Evolutionary conservation across 2,329 filamentous ascomycete species (phyloP), one percentile per base, ranked within the genome.

Genomic region (Colletotrichum salicis): DNA sequence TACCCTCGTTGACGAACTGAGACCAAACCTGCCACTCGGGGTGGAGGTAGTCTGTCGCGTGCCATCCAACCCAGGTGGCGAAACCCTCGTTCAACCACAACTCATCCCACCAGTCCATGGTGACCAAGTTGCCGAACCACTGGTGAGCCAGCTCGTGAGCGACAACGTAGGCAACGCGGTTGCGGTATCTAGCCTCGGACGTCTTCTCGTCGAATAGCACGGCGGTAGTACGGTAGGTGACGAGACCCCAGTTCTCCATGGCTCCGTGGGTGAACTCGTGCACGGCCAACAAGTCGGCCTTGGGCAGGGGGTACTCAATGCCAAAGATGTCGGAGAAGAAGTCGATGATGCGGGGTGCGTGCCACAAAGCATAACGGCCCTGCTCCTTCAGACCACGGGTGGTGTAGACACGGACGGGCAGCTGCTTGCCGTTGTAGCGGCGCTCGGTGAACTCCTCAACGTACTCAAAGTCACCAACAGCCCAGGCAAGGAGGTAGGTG

Each of bases 1-100:
- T 94, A 77, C 93, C 93, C 86, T 98, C 96, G 84, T 94, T 94
- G 78, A 98, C 94, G 84, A 98, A 99, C 84, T 98, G 95, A 70
- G 94, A 92, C 96, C 96, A 99, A 37, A 98, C 93, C 77, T 98
- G 92, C 96, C 96, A 98, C 76, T 98, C 96, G 3, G 96, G 96
- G 82, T 98, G 94, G 67, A 98, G 90, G 79, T 97, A 89, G 79
- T 98, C 94, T 70, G 95, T 91, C 11, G 95, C 95, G 73, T 95
- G 89, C 96, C 96, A 99, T 64, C 96, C 96, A 55, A 98, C 96
- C 96, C 96, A 98, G 3, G 96, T 99, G 54, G 96, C 96, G 79
- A 99, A 99, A 13, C 95, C 95, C 83, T 98, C 96, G 78, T 97
- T 97, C 64, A 97, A 88, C 95, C 95, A 97, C 52, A 96, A 88